Percentiles rank a stretch among this genome's conserved stretches.
Conservation (phyloP, 148 eudicot species). For the Persicaria tinctoria region DNA sequence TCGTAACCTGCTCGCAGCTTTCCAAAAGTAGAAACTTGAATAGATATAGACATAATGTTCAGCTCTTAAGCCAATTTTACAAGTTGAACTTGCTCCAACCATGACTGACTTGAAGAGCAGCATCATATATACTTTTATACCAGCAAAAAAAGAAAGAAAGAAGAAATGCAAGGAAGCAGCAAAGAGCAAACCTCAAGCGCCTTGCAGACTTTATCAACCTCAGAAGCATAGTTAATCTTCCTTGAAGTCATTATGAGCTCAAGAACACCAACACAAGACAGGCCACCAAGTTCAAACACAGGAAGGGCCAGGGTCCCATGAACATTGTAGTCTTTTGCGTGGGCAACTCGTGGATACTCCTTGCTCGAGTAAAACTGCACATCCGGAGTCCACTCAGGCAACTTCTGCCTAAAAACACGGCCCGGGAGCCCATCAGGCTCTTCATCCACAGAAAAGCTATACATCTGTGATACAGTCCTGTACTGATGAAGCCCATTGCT, state of each 20-base stretch:
- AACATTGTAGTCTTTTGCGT: slow-evolving; percentile 75
- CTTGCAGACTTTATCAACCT: slow-evolving; percentile 94
- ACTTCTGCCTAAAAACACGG: slow-evolving; percentile 75
- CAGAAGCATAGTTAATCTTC: slow-evolving; percentile 83
- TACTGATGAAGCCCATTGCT: slow-evolving; percentile 79
- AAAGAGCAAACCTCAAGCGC: slow-evolving; percentile 80
- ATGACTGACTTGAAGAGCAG: not conserved
- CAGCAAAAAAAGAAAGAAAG: not conserved
- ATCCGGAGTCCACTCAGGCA: slow-evolving; percentile 95
- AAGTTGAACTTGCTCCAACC: not conserved
- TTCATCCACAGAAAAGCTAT: slow-evolving; percentile 63
- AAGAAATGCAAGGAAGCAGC: not conserved
- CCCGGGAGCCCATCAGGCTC: slow-evolving; percentile 81
- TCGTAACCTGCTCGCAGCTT: not conserved
- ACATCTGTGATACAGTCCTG: slow-evolving; percentile 70
- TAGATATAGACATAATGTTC: not conserved
- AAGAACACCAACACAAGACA: slow-evolving; percentile 81
- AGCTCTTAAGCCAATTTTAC: not conserved
- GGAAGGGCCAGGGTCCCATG: slow-evolving; percentile 83
- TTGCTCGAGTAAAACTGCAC: slow-evolving; percentile 88
- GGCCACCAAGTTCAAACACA: slow-evolving; percentile 73
- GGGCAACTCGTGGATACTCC: slow-evolving; percentile 59
- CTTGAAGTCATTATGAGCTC: slow-evolving; percentile 88
- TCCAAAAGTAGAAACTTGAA: not conserved
- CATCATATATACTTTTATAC: not conserved